Evolutionary conservation across 306 rosid genomes (phyloP), one percentile per base, ranked within the genome.

Genomic region (Acacia crassicarpa): DNA sequence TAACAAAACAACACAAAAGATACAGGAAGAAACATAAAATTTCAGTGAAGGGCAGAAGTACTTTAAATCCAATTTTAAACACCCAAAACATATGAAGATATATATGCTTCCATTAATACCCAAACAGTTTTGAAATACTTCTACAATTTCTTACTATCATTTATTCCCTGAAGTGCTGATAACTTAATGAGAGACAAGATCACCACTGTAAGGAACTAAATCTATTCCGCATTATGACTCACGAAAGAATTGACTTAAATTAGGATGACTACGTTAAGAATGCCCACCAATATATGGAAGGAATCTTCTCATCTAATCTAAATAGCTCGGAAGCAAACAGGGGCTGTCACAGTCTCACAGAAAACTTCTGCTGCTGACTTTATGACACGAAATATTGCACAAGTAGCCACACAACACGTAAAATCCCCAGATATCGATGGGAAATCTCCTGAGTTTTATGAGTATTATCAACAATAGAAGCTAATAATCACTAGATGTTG

Each of bases 11-110:
- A 53, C 38, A 6, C 45, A 67, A 72, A 67, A 76, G 38, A 78
- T 84, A 49, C 22, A 53, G 71, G 72, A 25, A 77, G 41, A 58
- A 78, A 74, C 74, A 72, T 33, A 80, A 51, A 75, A 70, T 76
- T 30, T 40, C 27, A 79, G 81, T 71, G 48, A 44, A 17, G n/a
- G 43, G 53, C 2, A 19, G 22, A 75, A 51, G 40, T 66, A 23
- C 25, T 9, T 58, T 51, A 63, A 74, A 62, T 33, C 44, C 69
- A 45, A 40, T 35, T 46, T 58, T 69, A 43, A 75, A 62, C 72
- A 16, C 30, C 22, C 25, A 35, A 35, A 62, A 80, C 54, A 70
- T 68, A 68, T 54, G n/a, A 68, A 74, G 62, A 44, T 41, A 74
- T 65, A 51, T 51, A 62, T 41, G 44, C 27, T 78, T 10, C 51